Conservation (phyloP, 1,284 basidiomycete genomes). For the Tremellales sp. region DNA sequence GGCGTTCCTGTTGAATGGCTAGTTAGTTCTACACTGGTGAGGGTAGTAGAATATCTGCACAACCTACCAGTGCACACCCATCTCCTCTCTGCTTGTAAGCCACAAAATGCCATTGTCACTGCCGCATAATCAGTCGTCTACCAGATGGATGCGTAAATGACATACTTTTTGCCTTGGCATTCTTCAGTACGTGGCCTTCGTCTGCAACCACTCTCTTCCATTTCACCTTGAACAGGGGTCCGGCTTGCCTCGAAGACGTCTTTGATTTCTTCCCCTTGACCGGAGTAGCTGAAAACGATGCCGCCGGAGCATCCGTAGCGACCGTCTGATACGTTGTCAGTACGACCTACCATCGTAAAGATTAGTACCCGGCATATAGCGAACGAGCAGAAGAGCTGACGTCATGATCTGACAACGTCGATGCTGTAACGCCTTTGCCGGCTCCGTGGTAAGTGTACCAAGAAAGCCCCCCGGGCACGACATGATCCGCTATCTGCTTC, state of each 20-base stretch:
- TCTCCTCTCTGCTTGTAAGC: slow-evolving; percentile 65
- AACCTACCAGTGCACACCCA: slow-evolving; percentile 54
- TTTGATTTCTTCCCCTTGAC: slow-evolving; percentile 34
- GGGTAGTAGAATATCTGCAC: background rate
- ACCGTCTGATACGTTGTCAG: slow-evolving; percentile 81
- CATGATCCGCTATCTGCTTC: slow-evolving; percentile 77
- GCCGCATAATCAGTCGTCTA: slow-evolving; percentile 1
- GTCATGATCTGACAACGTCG: slow-evolving; percentile 65
- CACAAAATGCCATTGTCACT: slow-evolving; percentile 66
- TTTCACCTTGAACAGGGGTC: slow-evolving; percentile 61
- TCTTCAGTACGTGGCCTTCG: slow-evolving; percentile 81
- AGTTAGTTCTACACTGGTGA: background rate
- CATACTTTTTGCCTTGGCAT: slow-evolving; percentile 69
- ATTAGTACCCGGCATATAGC: background rate
- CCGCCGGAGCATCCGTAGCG: slow-evolving; percentile 18
- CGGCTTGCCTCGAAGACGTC: slow-evolving; percentile 27
- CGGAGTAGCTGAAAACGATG: slow-evolving; percentile 13
- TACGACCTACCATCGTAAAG: slow-evolving; percentile 57
- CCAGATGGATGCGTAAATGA: background rate
- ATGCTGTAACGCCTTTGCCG: slow-evolving; percentile 59
- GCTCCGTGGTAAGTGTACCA: slow-evolving; percentile 63
- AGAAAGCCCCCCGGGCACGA: slow-evolving; percentile 57
- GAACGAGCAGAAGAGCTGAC: slow-evolving; percentile 20
- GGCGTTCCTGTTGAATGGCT: slow-evolving; percentile 64
- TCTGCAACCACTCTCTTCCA: slow-evolving; percentile 89